Evolutionary conservation across 768 basidiomycete species (phyloP).

Genomic region (Dentipellis sp.): DNA sequence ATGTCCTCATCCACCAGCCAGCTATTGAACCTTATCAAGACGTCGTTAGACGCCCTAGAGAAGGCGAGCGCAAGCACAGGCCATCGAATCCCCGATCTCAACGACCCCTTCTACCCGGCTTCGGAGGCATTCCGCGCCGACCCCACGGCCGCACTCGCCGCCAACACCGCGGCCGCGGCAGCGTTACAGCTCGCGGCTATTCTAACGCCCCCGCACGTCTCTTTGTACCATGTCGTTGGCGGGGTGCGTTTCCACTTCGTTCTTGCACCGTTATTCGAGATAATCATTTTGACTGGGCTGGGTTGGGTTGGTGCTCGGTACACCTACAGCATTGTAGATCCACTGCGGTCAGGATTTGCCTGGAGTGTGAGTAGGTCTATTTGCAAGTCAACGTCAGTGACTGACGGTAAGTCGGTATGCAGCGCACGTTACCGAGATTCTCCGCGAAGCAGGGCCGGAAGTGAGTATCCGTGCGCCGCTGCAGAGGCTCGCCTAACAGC

Average conservation of each 20-base stretch:
- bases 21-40: too few species aligned
- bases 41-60: too few species aligned
- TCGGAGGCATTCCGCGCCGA: not conserved
- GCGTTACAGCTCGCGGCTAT: not conserved
- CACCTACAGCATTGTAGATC: not conserved
- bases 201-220: not conserved
- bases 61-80: too few species aligned
- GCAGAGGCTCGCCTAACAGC: too few species aligned
- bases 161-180: not conserved
- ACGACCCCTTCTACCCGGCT: not conserved
- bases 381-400: not conserved
- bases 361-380: not conserved
- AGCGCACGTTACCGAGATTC: not conserved
- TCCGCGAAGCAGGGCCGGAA: not conserved
- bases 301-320: not conserved
- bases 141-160: not conserved
- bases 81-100: not conserved
- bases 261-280: not conserved
- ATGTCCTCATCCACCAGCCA: too few species aligned
- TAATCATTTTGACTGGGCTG: not conserved
- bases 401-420: too few species aligned
- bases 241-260: not conserved
- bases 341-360: not conserved
- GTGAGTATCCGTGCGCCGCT: not conserved
- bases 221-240: not conserved